These are phyloP conservation scores for Phytophthora ramorum DNA, from an alignment of 352 stramenopile genomes.

Conservation along the genomic window DNA sequence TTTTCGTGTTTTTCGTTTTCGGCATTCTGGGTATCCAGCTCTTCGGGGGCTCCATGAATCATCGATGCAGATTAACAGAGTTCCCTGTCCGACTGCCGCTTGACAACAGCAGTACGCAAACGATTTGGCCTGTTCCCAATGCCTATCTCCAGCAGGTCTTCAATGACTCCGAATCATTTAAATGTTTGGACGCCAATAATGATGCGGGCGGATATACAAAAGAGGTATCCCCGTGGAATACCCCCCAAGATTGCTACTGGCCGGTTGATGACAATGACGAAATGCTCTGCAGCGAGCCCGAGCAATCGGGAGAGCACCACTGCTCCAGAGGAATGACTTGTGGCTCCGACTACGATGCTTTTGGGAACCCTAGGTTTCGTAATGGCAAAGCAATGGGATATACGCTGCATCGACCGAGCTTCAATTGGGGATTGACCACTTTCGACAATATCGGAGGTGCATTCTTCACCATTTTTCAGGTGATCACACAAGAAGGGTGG, in stretches of 20 bases:
- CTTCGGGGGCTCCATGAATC: constrained; percentile 75
- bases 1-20: constrained; percentile 92
- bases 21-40: constrained; percentile 89
- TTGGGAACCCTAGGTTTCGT: constrained; percentile 66
- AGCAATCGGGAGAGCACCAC: constrained; percentile 47
- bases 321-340: constrained; percentile 47
- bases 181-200: constrained; percentile 50
- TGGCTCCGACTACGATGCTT: constrained; percentile 66
- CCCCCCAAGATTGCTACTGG: constrained; percentile 89
- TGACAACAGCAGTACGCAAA: constrained; percentile 18
- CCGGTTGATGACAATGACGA: constrained; percentile 81
- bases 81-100: constrained; percentile 61
- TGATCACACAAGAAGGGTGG: constrained; percentile 94
- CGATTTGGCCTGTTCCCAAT: constrained; percentile 58
- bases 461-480: constrained; percentile 93
- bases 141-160: constrained; percentile 51
- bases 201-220: too few relatives aligned
- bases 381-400: constrained; percentile 41
- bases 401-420: constrained; percentile 47
- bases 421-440: constrained; percentile 91
- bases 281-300: constrained; percentile 60
- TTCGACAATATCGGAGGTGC: constrained; percentile 92
- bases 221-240: constrained; percentile 64
- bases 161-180: constrained; percentile 43
- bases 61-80: constrained; percentile 74